These are phyloP conservation scores for Annulohypoxylon truncatum DNA, from an alignment of 2,329 filamentous ascomycete genomes.

Conservation along the genomic window DNA sequence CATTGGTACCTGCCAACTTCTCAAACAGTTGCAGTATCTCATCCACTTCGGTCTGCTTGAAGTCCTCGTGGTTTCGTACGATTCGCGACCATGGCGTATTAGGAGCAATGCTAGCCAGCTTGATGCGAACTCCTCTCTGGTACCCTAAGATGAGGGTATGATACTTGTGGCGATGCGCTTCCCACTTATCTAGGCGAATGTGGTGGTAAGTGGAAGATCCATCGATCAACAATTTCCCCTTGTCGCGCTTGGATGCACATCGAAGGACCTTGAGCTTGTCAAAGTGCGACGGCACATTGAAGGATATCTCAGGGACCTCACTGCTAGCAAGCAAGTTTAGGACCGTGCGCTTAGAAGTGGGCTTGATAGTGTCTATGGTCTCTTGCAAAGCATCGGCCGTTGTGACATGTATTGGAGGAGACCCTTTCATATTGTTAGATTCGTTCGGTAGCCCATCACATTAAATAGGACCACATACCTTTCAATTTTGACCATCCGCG, in stretches of 20 bases:
- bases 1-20: background rate
- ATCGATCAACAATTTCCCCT: slow-evolving; percentile 4
- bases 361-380: slow-evolving; percentile 7
- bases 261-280: slow-evolving; percentile 16
- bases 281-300: slow-evolving; percentile 10
- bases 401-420: slow-evolving; percentile 2
- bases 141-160: slow-evolving; percentile 9
- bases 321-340: slow-evolving; percentile 2
- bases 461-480: background rate
- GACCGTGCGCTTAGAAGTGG: slow-evolving; percentile 2
- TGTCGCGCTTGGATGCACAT: slow-evolving; percentile 9
- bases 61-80: slow-evolving; percentile 2
- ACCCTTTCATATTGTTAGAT: slow-evolving; percentile 3
- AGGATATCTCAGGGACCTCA: slow-evolving; percentile 5
- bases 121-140: slow-evolving; percentile 10
- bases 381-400: background rate
- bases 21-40: slow-evolving; percentile 8
- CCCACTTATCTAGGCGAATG: slow-evolving; percentile 1
- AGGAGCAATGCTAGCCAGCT: background rate
- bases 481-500: slow-evolving; percentile 8
- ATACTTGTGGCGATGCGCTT: slow-evolving; percentile 12
- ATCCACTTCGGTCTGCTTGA: slow-evolving; percentile 1
- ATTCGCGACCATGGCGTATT: slow-evolving; percentile 8
- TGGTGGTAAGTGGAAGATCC: slow-evolving; percentile 12
- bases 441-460: background rate